Evolutionary conservation across 108 stramenopile genomes (phyloP).

Genomic region (Nannochloropsis salina): DNA sequence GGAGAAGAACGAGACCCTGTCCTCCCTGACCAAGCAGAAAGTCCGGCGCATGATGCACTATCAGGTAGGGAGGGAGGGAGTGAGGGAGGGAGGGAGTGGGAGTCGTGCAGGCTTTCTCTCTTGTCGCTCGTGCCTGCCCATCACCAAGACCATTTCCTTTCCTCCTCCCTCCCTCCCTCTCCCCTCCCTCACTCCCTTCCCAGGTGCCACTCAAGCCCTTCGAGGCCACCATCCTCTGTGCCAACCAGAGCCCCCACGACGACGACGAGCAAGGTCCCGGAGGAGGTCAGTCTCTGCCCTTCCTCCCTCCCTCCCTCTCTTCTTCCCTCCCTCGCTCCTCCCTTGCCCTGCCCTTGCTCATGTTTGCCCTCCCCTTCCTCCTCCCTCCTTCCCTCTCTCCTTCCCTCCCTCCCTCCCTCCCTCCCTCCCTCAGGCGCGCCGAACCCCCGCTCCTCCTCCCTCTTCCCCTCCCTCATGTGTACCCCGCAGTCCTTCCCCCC

Average conservation of each 20-base stretch:
- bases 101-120: background rate
- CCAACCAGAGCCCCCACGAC: background rate
- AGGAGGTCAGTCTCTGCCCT: background rate
- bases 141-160: background rate
- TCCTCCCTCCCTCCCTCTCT: background rate
- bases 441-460: background rate
- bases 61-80: constrained; percentile 22
- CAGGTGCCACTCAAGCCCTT: background rate
- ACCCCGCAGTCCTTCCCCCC: constrained; percentile 92
- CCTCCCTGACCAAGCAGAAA: constrained; percentile 25
- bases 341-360: background rate
- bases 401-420: background rate
- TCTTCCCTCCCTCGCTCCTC: background rate
- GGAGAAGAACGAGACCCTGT: constrained; percentile 24
- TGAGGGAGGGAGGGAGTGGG: background rate
- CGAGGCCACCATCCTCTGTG: background rate
- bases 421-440: background rate
- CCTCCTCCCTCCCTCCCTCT: background rate
- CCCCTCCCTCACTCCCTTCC: background rate
- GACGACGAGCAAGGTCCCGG: background rate
- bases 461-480: constrained; percentile 65
- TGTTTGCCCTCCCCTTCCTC: background rate
- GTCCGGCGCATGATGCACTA: constrained; percentile 52
- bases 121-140: background rate
- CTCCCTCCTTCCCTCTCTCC: background rate